Base-by-base conservation (phyloP, 1,139 yeast genomes). In the Sugiyamaella sp. region DNA sequence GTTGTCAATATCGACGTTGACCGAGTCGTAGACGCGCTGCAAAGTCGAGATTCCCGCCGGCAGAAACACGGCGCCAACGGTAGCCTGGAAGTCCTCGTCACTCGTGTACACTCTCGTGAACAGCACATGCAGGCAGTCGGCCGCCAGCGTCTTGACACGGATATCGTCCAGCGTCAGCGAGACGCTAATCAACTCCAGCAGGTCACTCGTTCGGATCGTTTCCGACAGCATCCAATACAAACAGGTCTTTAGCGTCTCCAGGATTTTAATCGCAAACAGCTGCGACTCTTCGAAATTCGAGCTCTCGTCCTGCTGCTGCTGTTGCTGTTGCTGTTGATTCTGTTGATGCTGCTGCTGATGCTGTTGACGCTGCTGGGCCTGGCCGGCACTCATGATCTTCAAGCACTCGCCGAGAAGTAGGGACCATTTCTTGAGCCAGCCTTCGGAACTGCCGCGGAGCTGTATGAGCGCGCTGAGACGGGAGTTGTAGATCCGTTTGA, bases 401-500 rank as follows among this genome's bases (percentile, higher is more conserved):
- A 71, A 58, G 49, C 71, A 66, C 63, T 81, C 86, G 49, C 82
- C 76, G 40, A 90, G 71, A 50, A 83, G 81, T 46, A 76, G 71
- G 44, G 86, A 77, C 96, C 97, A 91, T 40, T 84, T 76, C 14
- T 76, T 69, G 56, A 95, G 83, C 99, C 99, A 95, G 33, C 99
- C 99, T 50, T 84, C 86, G 5, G 75, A 68, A 20, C 85, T 82
- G 38, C 84, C 80, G 20, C 75, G 62, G 24, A 74, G 62, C 37
- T 53, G 46, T 29, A 59, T 61, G n/a, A 74, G 63, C 19, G 66
- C 58, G 5, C 66, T 63, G 35, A 83, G 83, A 53, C 88, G 85
- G 49, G 86, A 82, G 59, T 88, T 93, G 68, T 89, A 93, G 49
- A 86, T 77, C 44, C 79, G 72, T 45, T 81, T 79, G 57, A 91